These are phyloP conservation scores for Candida sonorensis DNA, from an alignment of 805 yeast genomes.

Conservation along the genomic window DNA sequence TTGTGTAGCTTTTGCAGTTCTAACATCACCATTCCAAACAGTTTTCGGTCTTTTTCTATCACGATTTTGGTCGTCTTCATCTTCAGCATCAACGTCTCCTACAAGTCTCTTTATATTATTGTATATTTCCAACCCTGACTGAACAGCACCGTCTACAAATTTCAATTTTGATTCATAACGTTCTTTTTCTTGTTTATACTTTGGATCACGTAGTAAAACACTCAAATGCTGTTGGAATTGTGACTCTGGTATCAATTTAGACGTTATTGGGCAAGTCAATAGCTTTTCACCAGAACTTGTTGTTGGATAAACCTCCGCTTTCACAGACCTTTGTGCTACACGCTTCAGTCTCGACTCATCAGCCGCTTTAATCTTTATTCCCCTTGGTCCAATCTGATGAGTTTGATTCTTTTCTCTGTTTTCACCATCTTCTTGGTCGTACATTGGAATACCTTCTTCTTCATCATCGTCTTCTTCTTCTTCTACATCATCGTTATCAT, in stretches of 20 bases:
- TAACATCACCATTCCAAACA: slow-evolving; percentile 29
- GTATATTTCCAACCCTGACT: slow-evolving; percentile 35
- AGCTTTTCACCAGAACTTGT: slow-evolving; percentile 16
- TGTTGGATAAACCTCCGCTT: slow-evolving; percentile 6
- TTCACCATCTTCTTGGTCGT: background rate
- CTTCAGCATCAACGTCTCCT: slow-evolving; percentile 1
- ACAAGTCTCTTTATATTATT: slow-evolving; percentile 47
- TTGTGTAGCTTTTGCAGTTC: slow-evolving; percentile 20
- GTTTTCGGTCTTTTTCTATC: slow-evolving; percentile 22
- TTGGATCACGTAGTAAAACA: slow-evolving; percentile 68
- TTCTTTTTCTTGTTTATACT: slow-evolving; percentile 61
- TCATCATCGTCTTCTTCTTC: slow-evolving; percentile 5
- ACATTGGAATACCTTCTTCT: background rate
- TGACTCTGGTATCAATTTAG: slow-evolving; percentile 59
- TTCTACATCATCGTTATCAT: too few species aligned
- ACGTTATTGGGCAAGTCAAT: slow-evolving; percentile 77
- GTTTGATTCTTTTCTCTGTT: background rate
- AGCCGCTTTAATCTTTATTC: slow-evolving; percentile 62
- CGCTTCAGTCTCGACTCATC: slow-evolving; percentile 58
- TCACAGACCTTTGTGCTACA: too few species aligned
- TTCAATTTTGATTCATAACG: slow-evolving; percentile 53
- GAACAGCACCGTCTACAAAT: slow-evolving; percentile 31
- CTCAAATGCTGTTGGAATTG: slow-evolving; percentile 67
- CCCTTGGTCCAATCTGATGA: slow-evolving; percentile 26
- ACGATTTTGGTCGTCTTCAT: background rate